Evolutionary conservation across 345 rosid species (phyloP), one percentile per base, ranked within the genome.

Genomic region (thale cress (Arabidopsis thaliana)): DNA sequence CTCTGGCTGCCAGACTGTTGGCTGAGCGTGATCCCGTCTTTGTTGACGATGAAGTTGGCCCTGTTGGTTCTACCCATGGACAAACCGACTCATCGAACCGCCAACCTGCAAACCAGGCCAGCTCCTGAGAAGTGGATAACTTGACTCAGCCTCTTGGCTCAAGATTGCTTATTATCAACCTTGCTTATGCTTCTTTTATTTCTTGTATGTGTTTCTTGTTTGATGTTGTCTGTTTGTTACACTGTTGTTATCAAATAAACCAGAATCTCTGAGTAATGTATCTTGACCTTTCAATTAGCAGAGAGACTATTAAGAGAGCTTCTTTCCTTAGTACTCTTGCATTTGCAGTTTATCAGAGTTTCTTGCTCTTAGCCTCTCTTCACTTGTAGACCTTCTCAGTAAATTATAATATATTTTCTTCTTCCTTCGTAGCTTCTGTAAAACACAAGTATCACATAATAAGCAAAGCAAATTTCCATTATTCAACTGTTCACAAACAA

Each of bases 1-100:
- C 87, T 20, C 9, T 82, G 10, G 87, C 83, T 59, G 73, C 71
- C 16, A 76, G 64, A 63, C 20, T 70, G 24, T 38, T 81, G 72
- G 84, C 83, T 34, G 22, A 28, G 50, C 75, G 79, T 63, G 1
- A 0, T 23, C 79, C 79, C 0, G 79, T 69, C 58, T 61, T 68
- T 53, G 58, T 76, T 34, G 79, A 76, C 1, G 41, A 23, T 42
- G 74, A 76, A 2, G 9, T 0, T 11, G 1, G 3, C n/a, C 1
- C 16, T 53, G 20, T 16, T 1, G 25, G 7, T 65, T 36, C 72
- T 37, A 12, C 0, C 32, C 0, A 4, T n/a, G 75, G 22, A 34
- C 37, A 34, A 45, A 8, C 22, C 20, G n/a, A 45, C 8, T 3
- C 32, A 28, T 28, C 32, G 32, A 34, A 34, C 50, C 5, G 22